A percentile compares a stretch with the other conserved stretches of the same genome.
Evolutionary conservation across 352 stramenopile genomes (phyloP).

Genomic region (Pythium scleroteichum): DNA sequence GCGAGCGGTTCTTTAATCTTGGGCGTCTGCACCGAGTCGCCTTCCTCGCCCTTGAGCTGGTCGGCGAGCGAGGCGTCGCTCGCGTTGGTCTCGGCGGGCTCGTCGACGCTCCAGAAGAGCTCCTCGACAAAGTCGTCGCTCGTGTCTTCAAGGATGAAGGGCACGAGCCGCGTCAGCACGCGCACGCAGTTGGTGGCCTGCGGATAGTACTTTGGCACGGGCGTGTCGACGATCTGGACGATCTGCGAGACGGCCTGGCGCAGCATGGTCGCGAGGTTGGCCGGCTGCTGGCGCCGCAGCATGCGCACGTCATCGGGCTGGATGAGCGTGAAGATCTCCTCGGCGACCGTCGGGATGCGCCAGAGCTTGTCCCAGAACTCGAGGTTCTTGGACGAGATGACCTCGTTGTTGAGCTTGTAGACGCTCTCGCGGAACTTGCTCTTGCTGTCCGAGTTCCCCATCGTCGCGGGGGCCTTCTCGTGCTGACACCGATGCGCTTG

Average conservation of each 20-base stretch:
- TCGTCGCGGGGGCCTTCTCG: constrained; percentile 25
- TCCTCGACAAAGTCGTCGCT: constrained; percentile 83
- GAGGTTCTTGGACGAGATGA: constrained; percentile 83
- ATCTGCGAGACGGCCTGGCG: constrained; percentile 78
- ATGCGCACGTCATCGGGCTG: constrained; percentile 89
- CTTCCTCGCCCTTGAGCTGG: constrained; percentile 39
- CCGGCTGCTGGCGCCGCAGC: constrained; percentile 79
- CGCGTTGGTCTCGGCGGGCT: constrained; percentile 17
- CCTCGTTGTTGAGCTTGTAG: constrained; percentile 91
- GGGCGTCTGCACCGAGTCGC: not conserved
- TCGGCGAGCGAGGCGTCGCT: constrained; percentile 37
- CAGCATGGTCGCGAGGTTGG: constrained; percentile 85
- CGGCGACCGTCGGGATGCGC: constrained; percentile 84
- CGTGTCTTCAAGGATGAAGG: constrained; percentile 82
- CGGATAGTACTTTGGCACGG: constrained; percentile 87
- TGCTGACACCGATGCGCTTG: constrained; percentile 19
- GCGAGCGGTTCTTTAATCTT: constrained; percentile 46
- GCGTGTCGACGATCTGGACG: constrained; percentile 86
- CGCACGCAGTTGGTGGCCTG: constrained; percentile 86
- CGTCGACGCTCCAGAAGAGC: constrained; percentile 73
- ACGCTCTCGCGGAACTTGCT: constrained; percentile 91
- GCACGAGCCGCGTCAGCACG: constrained; percentile 78
- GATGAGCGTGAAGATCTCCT: constrained; percentile 91
- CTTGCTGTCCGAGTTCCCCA: constrained; percentile 91
- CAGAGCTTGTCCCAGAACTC: constrained; percentile 91